These are phyloP conservation scores for Fusarium transvaalense DNA, from an alignment of 2,329 filamentous ascomycete species.

Conservation along the genomic window DNA sequence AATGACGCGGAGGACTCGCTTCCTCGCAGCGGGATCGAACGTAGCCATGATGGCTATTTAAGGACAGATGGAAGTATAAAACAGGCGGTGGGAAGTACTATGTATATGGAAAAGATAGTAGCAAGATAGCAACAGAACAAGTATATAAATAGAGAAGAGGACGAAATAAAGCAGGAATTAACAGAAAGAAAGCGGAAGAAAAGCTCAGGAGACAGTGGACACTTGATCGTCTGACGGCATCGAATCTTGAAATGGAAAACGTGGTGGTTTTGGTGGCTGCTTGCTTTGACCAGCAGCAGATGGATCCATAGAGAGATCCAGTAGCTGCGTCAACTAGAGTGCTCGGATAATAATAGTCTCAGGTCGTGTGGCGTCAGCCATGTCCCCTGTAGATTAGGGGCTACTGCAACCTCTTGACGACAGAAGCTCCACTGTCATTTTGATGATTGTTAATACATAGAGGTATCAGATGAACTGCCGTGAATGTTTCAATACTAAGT, in stretches of 20 bases:
- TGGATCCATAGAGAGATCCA: not conserved
- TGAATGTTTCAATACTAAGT: constrained; percentile 20
- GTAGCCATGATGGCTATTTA: constrained; percentile 54
- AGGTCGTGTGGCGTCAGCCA: constrained; percentile 22
- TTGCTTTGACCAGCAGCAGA: constrained; percentile 26
- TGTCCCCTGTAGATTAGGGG: constrained; percentile 34
- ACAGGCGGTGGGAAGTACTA: not conserved
- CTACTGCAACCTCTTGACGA: constrained; percentile 29
- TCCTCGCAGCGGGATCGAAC: constrained; percentile 71
- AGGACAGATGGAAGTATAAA: constrained; percentile 7
- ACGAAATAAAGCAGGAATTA: constrained; percentile 1
- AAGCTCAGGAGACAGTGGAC: constrained; percentile 40
- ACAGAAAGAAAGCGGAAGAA: constrained; percentile 15
- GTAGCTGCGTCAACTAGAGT: constrained; percentile 21
- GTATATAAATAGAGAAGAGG: not conserved
- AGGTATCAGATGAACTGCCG: constrained; percentile 13
- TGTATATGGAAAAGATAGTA: not conserved
- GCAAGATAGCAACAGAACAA: not conserved
- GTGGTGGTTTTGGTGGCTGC: constrained; percentile 39
- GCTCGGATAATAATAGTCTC: constrained; percentile 10
- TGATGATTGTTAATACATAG: constrained; percentile 15
- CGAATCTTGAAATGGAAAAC: constrained; percentile 31
- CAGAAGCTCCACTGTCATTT: constrained; percentile 12
- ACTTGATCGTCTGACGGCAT: constrained; percentile 41
- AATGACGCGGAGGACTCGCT: constrained; percentile 86